Evolutionary conservation across 202 grass and related monocot species (phyloP).

Genomic region (Zizania palustris): DNA sequence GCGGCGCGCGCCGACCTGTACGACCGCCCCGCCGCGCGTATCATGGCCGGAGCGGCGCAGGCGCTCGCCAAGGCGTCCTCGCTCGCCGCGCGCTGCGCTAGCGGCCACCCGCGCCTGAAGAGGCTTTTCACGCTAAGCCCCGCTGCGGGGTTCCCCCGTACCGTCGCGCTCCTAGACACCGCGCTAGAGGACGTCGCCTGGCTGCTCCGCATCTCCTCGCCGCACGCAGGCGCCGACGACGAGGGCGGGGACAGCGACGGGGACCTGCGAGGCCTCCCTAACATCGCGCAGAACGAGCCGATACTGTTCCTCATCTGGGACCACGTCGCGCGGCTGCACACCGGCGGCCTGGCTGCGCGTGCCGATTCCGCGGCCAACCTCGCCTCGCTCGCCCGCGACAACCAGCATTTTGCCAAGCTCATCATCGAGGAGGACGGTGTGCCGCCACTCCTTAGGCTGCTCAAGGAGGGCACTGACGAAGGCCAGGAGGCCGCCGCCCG

Average conservation of each 20-base stretch:
- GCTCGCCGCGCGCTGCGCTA: conserved; percentile 51
- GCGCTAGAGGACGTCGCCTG: conserved; percentile 69
- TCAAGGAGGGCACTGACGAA: conserved; percentile 74
- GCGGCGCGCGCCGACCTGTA: too few species aligned
- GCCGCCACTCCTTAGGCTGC: conserved; percentile 60
- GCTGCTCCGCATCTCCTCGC: conserved; percentile 74
- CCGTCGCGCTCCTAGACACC: conserved; percentile 54
- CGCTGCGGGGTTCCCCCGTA: conserved; percentile 53
- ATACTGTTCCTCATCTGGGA: conserved; percentile 80
- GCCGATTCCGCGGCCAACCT: conserved; percentile 61
- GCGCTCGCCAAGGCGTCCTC: conserved; percentile 57
- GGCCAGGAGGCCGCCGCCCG: conserved; percentile 64
- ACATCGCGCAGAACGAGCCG: conserved; percentile 80
- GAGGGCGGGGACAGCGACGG: conserved; percentile 56
- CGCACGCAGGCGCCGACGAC: conserved; percentile 12
- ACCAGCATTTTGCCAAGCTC: conserved; percentile 64
- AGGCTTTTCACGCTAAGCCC: conserved; percentile 60
- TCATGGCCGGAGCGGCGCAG: too few species aligned
- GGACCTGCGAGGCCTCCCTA: conserved; percentile 61
- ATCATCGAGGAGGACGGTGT: conserved; percentile 83
- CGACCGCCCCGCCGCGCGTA: too few species aligned
- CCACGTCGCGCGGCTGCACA: conserved; percentile 69
- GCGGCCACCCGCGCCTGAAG: conserved; percentile 51
- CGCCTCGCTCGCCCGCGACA: conserved; percentile 69
- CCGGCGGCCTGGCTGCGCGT: conserved; percentile 51